Evolutionary conservation across 1,284 basidiomycete genomes (phyloP).

Genomic region (Boletus sp.): DNA sequence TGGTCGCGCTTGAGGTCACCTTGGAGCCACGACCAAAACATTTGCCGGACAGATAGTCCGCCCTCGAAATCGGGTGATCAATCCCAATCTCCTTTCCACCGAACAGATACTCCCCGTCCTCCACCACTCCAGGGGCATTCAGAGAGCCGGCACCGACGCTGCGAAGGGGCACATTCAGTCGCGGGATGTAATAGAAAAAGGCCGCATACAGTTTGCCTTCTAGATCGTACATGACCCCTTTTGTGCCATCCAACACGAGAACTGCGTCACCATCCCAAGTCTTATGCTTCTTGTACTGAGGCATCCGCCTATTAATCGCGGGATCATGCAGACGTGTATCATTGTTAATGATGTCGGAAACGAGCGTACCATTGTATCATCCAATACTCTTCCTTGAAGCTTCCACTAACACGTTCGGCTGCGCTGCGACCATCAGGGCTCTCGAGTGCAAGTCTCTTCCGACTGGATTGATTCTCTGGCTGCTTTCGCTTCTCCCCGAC

Average conservation of each 20-base stretch:
- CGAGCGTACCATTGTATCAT: conserved; percentile 62
- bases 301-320: conserved; percentile 55
- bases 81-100: conserved; percentile 69
- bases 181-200: conserved; percentile 4
- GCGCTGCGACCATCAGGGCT: conserved; percentile 13
- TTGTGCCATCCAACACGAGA: conserved; percentile 48
- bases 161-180: conserved; percentile 9
- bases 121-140: conserved; percentile 34
- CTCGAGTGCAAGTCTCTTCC: conserved; percentile 36
- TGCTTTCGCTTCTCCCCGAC: conserved; percentile 31
- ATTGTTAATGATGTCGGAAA: not conserved
- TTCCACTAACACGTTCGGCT: conserved; percentile 7
- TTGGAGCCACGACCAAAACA: conserved; percentile 50
- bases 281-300: conserved; percentile 84
- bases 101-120: conserved; percentile 56
- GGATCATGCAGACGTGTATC: conserved; percentile 5
- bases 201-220: conserved; percentile 55
- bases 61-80: conserved; percentile 52
- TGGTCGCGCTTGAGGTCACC: conserved; percentile 19
- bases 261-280: conserved; percentile 87
- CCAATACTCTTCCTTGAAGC: conserved; percentile 46
- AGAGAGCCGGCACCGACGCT: conserved; percentile 44
- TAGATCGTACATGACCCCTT: conserved; percentile 53
- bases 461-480: conserved; percentile 26
- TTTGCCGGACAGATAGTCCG: conserved; percentile 60